Percentiles rank a stretch among this genome's conserved stretches.
Evolutionary conservation across 495 filamentous ascomycete species (phyloP).

Genomic region (Podospora appendiculata): DNA sequence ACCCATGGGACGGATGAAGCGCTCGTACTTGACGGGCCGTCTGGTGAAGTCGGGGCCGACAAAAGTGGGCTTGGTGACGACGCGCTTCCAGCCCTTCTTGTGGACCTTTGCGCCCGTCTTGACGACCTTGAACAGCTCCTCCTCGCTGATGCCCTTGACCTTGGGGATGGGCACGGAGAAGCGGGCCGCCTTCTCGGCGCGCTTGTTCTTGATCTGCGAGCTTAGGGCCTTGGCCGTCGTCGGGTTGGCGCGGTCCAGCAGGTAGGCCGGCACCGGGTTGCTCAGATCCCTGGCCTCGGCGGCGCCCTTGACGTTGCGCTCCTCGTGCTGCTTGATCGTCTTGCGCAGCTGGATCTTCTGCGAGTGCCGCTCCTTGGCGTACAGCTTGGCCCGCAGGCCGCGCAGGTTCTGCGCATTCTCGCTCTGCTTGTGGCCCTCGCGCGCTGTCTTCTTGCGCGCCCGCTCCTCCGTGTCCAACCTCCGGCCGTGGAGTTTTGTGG

Average conservation of each 20-base stretch:
- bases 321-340: constrained; percentile 86
- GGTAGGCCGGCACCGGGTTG: constrained; percentile 74
- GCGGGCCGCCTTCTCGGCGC: constrained; percentile 89
- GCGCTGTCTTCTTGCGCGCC: constrained; percentile 74
- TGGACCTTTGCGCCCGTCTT: constrained; percentile 71
- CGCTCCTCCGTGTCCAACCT: constrained; percentile 85
- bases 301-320: constrained; percentile 91
- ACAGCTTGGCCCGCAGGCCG: constrained; percentile 87
- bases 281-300: constrained; percentile 62
- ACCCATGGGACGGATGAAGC: constrained; percentile 58
- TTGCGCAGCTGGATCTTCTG: constrained; percentile 99
- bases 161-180: constrained; percentile 92
- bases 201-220: constrained; percentile 34
- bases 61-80: constrained; percentile 66
- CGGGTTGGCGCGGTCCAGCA: constrained; percentile 81
- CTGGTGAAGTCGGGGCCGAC: constrained; percentile 89
- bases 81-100: constrained; percentile 81
- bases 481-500: constrained; percentile 42
- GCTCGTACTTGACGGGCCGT: constrained; percentile 85
- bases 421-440: constrained; percentile 78
- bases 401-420: constrained; percentile 85
- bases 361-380: constrained; percentile 85
- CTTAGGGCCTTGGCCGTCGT: constrained; percentile 80
- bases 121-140: constrained; percentile 98
- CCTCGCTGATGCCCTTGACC: constrained; percentile 86